A percentile compares a stretch with the other conserved stretches of the same genome.
These are phyloP conservation scores for Pistacia atlantica DNA, from an alignment of 345 rosid genomes.

Conservation along the genomic window DNA sequence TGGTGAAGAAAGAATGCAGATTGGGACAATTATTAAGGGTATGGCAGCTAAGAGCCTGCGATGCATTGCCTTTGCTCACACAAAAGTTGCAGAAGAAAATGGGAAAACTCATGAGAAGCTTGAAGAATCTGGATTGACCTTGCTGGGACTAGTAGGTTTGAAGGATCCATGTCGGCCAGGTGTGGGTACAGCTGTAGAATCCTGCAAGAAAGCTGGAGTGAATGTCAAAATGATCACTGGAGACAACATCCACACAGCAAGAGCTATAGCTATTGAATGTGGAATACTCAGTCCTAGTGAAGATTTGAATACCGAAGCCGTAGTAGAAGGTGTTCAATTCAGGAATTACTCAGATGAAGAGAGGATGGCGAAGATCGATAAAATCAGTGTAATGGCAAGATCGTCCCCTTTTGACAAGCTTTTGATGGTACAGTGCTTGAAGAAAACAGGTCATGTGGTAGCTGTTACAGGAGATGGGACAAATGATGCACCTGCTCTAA, in stretches of 20 bases:
- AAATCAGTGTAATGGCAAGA: constrained; percentile 48
- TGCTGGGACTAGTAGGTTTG: constrained; percentile 41
- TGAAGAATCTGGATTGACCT: constrained; percentile 31
- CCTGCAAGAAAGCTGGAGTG: constrained; percentile 41
- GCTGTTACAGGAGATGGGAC: constrained; percentile 62
- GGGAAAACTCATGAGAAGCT: constrained; percentile 13
- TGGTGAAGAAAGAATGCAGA: constrained; percentile 25
- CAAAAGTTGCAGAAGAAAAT: constrained; percentile 16
- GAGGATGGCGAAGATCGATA: constrained; percentile 27
- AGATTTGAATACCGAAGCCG: constrained; percentile 17
- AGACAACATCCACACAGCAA: constrained; percentile 40
- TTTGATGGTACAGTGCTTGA: constrained; percentile 47
- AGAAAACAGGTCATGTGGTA: constrained; percentile 42
- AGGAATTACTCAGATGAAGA: constrained; percentile 33
- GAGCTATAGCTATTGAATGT: constrained; percentile 44
- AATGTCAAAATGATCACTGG: constrained; percentile 43
- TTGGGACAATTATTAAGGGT: constrained; percentile 30
- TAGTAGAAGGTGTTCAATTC: constrained; percentile 39
- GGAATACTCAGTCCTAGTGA: constrained; percentile 32
- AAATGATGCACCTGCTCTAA: constrained; percentile 57
- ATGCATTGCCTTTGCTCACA: constrained; percentile 55
- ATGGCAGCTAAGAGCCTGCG: constrained; percentile 53
- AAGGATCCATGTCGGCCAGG: constrained; percentile 53
- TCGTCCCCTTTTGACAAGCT: constrained; percentile 61
- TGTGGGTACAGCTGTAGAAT: constrained; percentile 38